Conservation (phyloP, 108 stramenopile genomes). For the Nitzschia palea region DNA sequence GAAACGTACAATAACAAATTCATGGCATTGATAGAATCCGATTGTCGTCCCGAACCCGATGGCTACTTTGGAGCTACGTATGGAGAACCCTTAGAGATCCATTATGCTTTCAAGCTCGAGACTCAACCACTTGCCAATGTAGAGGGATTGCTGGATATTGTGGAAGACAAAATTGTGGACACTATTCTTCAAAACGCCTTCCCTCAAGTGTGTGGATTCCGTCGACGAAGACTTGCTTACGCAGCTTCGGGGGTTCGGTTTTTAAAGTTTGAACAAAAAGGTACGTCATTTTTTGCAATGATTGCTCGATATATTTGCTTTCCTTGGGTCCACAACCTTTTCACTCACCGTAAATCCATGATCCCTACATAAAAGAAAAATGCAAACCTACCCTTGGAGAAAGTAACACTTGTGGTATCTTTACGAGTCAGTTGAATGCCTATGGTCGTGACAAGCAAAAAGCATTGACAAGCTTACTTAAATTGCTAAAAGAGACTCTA, state of each 20-base stretch:
- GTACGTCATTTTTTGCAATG: constrained; percentile 8
- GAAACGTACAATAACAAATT: constrained; percentile 29
- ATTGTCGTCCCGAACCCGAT: constrained; percentile 41
- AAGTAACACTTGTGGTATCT: constrained; percentile 33
- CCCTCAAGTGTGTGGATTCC: constrained; percentile 34
- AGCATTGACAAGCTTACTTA: not conserved
- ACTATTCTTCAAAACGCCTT: constrained; percentile 17
- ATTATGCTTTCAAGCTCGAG: constrained; percentile 37
- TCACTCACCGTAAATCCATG: too few relatives aligned
- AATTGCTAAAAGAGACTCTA: constrained; percentile 9
- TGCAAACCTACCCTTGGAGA: constrained; percentile 20
- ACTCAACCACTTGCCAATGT: constrained; percentile 25
- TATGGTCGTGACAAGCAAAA: constrained; percentile 13
- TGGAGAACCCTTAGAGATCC: constrained; percentile 20
- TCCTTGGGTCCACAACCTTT: too few relatives aligned
- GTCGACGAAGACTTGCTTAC: not conserved
- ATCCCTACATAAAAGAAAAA: constrained; percentile 11
- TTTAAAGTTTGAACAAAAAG: constrained; percentile 19
- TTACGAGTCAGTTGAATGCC: constrained; percentile 24
- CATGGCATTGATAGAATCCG: constrained; percentile 26
- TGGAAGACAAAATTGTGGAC: constrained; percentile 38
- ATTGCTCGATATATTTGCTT: not conserved
- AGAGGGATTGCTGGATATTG: constrained; percentile 25
- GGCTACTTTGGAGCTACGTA: constrained; percentile 49
- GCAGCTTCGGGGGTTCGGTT: constrained; percentile 34